phyloP scores from a whole-genome alignment of 768 basidiomycete genomes.

The Kwoniella sp. region DNA sequence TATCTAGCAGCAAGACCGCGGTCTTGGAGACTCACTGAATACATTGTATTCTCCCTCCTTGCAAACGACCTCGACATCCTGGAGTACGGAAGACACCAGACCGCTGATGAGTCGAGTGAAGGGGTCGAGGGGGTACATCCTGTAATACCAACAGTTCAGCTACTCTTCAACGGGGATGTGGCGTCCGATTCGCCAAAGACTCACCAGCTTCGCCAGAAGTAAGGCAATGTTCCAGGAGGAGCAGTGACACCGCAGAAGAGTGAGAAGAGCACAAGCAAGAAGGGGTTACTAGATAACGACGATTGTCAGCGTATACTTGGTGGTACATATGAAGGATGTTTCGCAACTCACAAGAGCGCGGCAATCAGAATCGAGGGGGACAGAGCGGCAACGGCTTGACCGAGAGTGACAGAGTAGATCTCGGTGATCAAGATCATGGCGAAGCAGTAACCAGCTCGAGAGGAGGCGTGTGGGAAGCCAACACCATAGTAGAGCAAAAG shows the following conservation, averaged over 20 bases:
- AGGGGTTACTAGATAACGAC: constrained; percentile 63
- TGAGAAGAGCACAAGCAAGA: constrained; percentile 65
- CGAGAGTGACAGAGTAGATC: constrained; percentile 70
- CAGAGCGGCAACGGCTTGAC: constrained; percentile 69
- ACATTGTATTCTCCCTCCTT: constrained; percentile 31
- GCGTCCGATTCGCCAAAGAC: background rate
- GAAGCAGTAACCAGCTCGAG: constrained; percentile 54
- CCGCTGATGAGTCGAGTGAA: constrained; percentile 48
- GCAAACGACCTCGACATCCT: constrained; percentile 67
- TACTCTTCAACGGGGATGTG: background rate
- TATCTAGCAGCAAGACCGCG: background rate
- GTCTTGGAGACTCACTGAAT: constrained; percentile 37
- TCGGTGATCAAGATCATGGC: constrained; percentile 67
- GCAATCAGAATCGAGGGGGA: constrained; percentile 78
- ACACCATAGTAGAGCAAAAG: constrained; percentile 58
- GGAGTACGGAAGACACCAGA: constrained; percentile 76
- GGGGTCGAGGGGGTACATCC: constrained; percentile 35
- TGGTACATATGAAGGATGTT: too few relatives aligned
- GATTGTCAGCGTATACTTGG: background rate
- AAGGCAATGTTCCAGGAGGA: constrained; percentile 60
- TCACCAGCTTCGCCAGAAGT: constrained; percentile 73
- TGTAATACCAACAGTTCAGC: background rate
- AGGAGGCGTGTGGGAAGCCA: constrained; percentile 49
- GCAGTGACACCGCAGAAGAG: constrained; percentile 68
- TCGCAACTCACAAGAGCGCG: constrained; percentile 63